Conservation (phyloP, 2,329 filamentous ascomycete species). For the Cucurbitaria berberidis region DNA sequence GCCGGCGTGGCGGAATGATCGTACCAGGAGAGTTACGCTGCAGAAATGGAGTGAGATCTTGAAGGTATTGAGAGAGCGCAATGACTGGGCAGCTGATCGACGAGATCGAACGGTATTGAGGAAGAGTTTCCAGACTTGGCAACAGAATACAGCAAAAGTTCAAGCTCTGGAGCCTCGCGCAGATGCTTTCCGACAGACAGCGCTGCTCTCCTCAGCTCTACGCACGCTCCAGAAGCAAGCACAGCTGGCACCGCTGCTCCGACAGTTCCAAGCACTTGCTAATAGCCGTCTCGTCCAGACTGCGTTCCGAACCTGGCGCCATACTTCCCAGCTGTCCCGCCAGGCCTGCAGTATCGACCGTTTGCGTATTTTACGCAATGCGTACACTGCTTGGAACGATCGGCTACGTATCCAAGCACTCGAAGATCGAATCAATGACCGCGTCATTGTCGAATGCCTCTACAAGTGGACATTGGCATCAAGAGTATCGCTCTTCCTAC, state of each 20-base stretch:
- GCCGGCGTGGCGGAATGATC: slow-evolving; percentile 38
- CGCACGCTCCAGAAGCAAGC: slow-evolving; percentile 46
- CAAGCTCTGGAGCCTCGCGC: slow-evolving; percentile 44
- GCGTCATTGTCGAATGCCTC: slow-evolving; percentile 61
- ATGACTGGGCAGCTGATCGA: slow-evolving; percentile 28
- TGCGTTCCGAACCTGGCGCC: slow-evolving; percentile 58
- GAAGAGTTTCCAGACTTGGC: slow-evolving; percentile 34
- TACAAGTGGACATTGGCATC: slow-evolving; percentile 67
- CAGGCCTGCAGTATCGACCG: slow-evolving; percentile 60
- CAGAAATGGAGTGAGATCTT: slow-evolving; percentile 36
- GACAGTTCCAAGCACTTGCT: slow-evolving; percentile 52
- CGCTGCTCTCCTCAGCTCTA: slow-evolving; percentile 32
- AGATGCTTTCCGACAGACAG: slow-evolving; percentile 38
- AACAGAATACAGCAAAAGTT: slow-evolving; percentile 18
- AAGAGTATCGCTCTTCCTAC: slow-evolving; percentile 49
- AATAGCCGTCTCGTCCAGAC: slow-evolving; percentile 55
- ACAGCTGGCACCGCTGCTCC: slow-evolving; percentile 52
- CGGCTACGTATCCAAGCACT: slow-evolving; percentile 61
- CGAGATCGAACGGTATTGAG: slow-evolving; percentile 31
- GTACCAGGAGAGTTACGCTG: slow-evolving; percentile 34
- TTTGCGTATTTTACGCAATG: slow-evolving; percentile 61
- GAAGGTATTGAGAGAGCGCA: slow-evolving; percentile 33
- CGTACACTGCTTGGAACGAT: slow-evolving; percentile 69
- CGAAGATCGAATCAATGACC: slow-evolving; percentile 60
- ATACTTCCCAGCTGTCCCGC: slow-evolving; percentile 49